These are phyloP conservation scores for Diaporthe caulivora DNA, from an alignment of 2,329 filamentous ascomycete genomes.

Conservation along the genomic window DNA sequence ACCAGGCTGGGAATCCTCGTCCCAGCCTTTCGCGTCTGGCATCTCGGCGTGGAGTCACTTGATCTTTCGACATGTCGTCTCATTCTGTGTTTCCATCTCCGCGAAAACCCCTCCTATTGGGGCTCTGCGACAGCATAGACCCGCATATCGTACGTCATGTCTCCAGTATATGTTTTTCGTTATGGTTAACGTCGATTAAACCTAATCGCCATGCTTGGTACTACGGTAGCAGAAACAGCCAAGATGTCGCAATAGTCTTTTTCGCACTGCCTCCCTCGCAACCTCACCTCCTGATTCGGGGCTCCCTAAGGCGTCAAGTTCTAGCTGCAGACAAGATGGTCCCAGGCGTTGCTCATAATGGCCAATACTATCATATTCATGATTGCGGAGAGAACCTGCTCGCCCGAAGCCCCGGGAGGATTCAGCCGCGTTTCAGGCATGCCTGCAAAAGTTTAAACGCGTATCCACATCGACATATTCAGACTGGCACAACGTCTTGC, in stretches of 20 bases:
- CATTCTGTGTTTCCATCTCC: conserved; percentile 10
- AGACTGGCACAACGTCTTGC: background rate
- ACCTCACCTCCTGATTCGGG: background rate
- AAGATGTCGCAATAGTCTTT: conserved; percentile 13
- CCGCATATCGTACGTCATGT: conserved; percentile 14
- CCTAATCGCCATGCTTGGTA: conserved; percentile 28
- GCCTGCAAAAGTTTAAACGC: background rate
- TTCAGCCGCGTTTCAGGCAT: background rate
- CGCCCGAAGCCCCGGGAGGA: background rate
- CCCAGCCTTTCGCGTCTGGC: conserved; percentile 3
- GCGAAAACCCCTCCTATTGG: background rate
- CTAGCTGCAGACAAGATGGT: background rate
- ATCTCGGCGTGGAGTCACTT: conserved; percentile 25
- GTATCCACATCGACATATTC: background rate
- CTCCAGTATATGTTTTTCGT: conserved; percentile 20
- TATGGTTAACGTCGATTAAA: conserved; percentile 26
- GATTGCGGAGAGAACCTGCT: background rate
- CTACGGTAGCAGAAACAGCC: conserved; percentile 5
- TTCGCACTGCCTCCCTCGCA: conserved; percentile 1
- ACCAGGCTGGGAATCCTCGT: conserved; percentile 5
- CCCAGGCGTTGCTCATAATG: background rate
- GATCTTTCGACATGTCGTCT: conserved; percentile 27
- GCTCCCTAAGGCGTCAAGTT: background rate
- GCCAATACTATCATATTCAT: background rate
- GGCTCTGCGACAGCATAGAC: conserved; percentile 3